Conservation (phyloP, 768 basidiomycete species). For the Leccinum disarticulatum region DNA sequence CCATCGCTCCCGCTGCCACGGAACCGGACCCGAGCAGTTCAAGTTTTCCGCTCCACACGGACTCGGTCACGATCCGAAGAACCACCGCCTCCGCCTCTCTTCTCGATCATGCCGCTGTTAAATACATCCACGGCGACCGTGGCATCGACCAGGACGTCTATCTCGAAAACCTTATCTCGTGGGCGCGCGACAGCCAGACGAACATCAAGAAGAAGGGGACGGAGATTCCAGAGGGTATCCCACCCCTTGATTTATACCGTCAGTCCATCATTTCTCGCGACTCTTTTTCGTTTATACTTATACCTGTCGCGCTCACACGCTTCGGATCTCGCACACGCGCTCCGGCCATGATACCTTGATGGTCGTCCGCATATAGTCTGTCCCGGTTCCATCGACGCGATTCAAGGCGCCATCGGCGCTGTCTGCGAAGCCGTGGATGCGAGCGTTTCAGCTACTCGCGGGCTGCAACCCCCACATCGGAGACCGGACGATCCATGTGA, state of each 20-base stretch:
- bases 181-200: slow-evolving; percentile 58
- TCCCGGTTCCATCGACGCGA: slow-evolving; percentile 69
- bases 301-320: not conserved
- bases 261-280: slow-evolving; percentile 25
- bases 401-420: slow-evolving; percentile 79
- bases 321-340: not conserved
- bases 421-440: slow-evolving; percentile 87
- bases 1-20: slow-evolving; percentile 29
- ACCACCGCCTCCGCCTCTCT: slow-evolving; percentile 57
- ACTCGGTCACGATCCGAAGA: slow-evolving; percentile 47
- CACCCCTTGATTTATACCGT: slow-evolving; percentile 86
- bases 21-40: not conserved
- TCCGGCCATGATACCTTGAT: not conserved
- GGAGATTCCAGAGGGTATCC: slow-evolving; percentile 71
- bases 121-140: slow-evolving; percentile 67
- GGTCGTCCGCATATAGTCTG: slow-evolving; percentile 54
- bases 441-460: slow-evolving; percentile 39
- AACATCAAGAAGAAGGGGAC: slow-evolving; percentile 61
- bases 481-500: slow-evolving; percentile 19
- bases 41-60: slow-evolving; percentile 13
- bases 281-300: not conserved
- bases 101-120: slow-evolving; percentile 60
- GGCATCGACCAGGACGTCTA: slow-evolving; percentile 61
- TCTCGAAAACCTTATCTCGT: slow-evolving; percentile 58
- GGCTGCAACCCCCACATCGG: slow-evolving; percentile 13